Evolutionary conservation across 148 eudicot genomes (phyloP).

Genomic region (Rhododendron simsii): DNA sequence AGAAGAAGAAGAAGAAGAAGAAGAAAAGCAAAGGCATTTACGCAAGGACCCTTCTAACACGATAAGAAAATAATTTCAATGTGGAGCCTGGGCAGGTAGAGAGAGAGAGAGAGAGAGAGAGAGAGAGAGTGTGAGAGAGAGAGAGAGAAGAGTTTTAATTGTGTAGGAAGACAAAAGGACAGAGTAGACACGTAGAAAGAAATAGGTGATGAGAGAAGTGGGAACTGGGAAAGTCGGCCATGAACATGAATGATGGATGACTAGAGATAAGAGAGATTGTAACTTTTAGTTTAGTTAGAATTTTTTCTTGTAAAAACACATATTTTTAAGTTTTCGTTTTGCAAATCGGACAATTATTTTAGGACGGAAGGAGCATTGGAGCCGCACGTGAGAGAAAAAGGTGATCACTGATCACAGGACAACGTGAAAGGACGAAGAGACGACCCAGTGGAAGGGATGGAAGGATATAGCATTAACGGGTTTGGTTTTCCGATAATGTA

Average conservation of each 20-base stretch:
- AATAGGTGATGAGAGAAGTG: neutral
- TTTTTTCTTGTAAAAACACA: no score
- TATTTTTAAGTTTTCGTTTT: no score
- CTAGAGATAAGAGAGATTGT: neutral
- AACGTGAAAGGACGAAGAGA: no score
- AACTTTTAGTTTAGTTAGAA: no score
- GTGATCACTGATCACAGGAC: no score
- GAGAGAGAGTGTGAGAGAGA: neutral
- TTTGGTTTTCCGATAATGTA: no score
- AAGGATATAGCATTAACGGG: no score
- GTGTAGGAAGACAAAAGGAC: neutral
- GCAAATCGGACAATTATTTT: no score
- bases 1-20: neutral
- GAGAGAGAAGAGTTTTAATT: neutral
- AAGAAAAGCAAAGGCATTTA: neutral
- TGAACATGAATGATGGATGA: neutral
- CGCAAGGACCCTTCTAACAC: no score
- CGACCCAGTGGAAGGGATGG: no score
- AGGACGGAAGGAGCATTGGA: no score
- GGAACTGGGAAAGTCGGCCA: neutral
- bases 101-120: neutral
- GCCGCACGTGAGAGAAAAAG: no score
- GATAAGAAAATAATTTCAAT: neutral
- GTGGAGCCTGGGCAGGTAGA: neutral
- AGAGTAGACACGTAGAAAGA: neutral